Evolutionary conservation across 1,139 yeast species (phyloP), one percentile per base, ranked within the genome.

Genomic region (Zygosaccharomyces sapae): DNA sequence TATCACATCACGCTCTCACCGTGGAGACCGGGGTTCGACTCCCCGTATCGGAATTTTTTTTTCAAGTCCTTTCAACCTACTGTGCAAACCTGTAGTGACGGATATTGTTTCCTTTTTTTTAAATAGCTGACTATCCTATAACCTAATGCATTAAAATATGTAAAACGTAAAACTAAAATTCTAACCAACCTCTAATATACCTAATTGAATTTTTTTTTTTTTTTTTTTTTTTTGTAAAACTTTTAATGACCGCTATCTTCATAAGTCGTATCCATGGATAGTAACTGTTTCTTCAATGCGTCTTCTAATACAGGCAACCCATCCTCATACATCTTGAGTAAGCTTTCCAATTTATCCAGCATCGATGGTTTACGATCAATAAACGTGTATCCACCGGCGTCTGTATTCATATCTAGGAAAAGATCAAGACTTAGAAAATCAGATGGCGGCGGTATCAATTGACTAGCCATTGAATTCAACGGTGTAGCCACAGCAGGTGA

Each of bases 321-420:
- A 9, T 61, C 65, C 36, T 63, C 67, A 36, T 58, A 59, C 58
- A 61, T 52, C 45, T 54, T 52, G n/a, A 64, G 53, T 30, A 64
- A 48, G 8, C 44, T 44, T 39, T 61, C 58, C 30, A 64, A 51
- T 50, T 63, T 66, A 7, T 57, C 49, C 27, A 63, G 47, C 10
- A 62, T 61, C 10, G 52, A 54, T 12, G 65, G 62, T 42, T 62
- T 62, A 29, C 56, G 55, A 37, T 63, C 66, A n/a, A 53, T 50
- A 46, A 54, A 49, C 13, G 38, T 27, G 13, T 43, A 51, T 6
- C 47, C 41, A 7, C 37, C 41, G 2, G 38, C 39, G 19, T 54
- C 55, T 19, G 38, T 34, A 25, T 46, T 45, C 12, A 56, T 50
- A 38, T 63, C 68, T 20, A 56, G 49, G 46, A 64, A 64, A 48